phyloP scores from a whole-genome alignment of 2,329 filamentous ascomycete species.

The Lachnellula willkommii region DNA sequence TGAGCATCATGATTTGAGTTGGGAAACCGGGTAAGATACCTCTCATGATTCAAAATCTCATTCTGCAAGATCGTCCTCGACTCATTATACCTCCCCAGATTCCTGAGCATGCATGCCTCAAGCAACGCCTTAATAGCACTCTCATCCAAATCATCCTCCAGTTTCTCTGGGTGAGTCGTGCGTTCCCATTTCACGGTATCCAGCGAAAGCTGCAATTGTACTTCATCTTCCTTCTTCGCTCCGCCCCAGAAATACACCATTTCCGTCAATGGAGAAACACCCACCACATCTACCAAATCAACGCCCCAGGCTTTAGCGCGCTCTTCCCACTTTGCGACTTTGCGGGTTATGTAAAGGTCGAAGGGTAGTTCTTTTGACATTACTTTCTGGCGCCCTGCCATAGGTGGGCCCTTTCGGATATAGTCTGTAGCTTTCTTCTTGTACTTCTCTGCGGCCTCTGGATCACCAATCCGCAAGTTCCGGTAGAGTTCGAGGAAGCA shows the following conservation, averaged over 20 bases:
- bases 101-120: slow-evolving; percentile 59
- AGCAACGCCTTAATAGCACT: slow-evolving; percentile 61
- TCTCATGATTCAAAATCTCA: slow-evolving; percentile 60
- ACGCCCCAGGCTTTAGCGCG: slow-evolving; percentile 62
- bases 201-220: slow-evolving; percentile 60
- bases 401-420: slow-evolving; percentile 63
- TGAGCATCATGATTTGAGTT: background rate
- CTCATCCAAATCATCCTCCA: slow-evolving; percentile 53
- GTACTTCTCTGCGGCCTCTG: slow-evolving; percentile 47
- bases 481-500: slow-evolving; percentile 81
- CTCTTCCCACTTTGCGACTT: slow-evolving; percentile 82
- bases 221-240: slow-evolving; percentile 67
- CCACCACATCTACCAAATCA: slow-evolving; percentile 72
- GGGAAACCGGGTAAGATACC: slow-evolving; percentile 37
- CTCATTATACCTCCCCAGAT: slow-evolving; percentile 56
- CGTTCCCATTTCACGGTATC: slow-evolving; percentile 59
- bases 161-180: slow-evolving; percentile 43
- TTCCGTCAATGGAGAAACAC: slow-evolving; percentile 75
- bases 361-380: slow-evolving; percentile 88
- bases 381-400: slow-evolving; percentile 81
- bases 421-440: slow-evolving; percentile 63
- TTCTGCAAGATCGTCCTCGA: slow-evolving; percentile 59
- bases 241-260: slow-evolving; percentile 96
- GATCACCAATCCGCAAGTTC: slow-evolving; percentile 41
- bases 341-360: slow-evolving; percentile 77